Conservation (phyloP, 2,329 filamentous ascomycete species). For the Aspergillus calidoustus region DNA sequence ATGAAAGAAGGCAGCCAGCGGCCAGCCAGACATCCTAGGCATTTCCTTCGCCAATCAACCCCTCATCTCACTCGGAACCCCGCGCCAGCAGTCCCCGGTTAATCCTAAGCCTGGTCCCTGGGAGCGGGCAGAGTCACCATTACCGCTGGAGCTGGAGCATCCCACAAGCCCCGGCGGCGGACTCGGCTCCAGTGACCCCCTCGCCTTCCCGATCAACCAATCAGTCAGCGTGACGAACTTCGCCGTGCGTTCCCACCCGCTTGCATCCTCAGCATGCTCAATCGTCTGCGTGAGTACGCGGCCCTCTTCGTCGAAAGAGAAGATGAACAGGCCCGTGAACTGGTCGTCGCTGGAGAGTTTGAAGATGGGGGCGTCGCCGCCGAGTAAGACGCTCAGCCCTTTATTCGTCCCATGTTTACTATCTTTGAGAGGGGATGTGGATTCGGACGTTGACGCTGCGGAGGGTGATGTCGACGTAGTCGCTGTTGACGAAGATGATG, state of each 20-base stretch:
- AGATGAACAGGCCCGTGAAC: constrained; percentile 91
- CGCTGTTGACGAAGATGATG: constrained; percentile 12
- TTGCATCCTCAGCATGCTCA: constrained; percentile 84
- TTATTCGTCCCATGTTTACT: constrained; percentile 40
- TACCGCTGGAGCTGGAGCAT: neutral
- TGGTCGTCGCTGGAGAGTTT: constrained; percentile 67
- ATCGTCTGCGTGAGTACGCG: constrained; percentile 87
- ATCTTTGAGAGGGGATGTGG: neutral
- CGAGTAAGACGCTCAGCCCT: constrained; percentile 53
- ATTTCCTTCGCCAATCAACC: neutral
- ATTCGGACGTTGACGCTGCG: neutral
- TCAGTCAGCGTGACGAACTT: constrained; percentile 91
- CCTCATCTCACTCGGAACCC: neutral
- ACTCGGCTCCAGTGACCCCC: constrained; percentile 46
- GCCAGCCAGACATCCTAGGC: neutral
- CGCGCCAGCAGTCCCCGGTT: neutral
- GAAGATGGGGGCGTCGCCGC: constrained; percentile 57
- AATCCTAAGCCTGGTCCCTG: constrained; percentile 22
- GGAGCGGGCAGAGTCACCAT: constrained; percentile 21
- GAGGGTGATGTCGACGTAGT: neutral
- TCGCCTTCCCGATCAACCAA: constrained; percentile 85
- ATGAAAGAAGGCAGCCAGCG: neutral
- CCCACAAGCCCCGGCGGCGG: constrained; percentile 33
- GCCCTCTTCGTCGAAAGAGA: constrained; percentile 90
- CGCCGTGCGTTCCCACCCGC: constrained; percentile 81